phyloP scores from a whole-genome alignment of 75 land plant species.

The Sequoia sempervirens region DNA sequence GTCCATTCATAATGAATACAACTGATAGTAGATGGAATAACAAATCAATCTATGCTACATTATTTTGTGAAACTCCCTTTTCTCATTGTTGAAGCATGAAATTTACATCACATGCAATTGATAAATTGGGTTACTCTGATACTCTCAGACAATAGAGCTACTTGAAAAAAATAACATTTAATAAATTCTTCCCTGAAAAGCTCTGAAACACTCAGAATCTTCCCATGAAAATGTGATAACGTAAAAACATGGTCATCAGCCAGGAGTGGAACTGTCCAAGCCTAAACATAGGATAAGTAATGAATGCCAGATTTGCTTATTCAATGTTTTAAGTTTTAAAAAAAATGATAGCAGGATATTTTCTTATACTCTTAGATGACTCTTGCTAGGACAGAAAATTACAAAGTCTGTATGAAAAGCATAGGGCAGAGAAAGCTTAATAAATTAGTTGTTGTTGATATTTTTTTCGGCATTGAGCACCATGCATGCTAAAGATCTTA shows the following conservation, averaged over 20 bases:
- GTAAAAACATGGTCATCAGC: background rate
- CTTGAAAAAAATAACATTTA: background rate
- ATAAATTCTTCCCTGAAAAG: background rate
- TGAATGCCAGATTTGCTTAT: background rate
- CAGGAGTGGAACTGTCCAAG: background rate
- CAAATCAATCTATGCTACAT: background rate
- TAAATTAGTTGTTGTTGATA: background rate
- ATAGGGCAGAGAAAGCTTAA: background rate
- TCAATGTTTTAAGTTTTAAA: background rate
- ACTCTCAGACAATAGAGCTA: background rate
- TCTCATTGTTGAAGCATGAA: background rate
- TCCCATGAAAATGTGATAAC: background rate
- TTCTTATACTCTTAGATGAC: background rate
- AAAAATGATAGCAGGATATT: background rate
- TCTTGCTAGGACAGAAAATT: background rate
- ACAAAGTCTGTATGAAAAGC: background rate
- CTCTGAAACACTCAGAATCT: background rate
- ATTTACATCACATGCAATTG: background rate
- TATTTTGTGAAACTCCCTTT: background rate
- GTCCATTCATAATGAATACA: background rate
- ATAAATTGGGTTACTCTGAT: background rate
- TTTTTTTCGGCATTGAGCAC: background rate
- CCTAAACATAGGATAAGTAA: background rate
- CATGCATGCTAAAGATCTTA: background rate
- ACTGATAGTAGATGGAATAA: background rate